Evolutionary conservation across 2,329 filamentous ascomycete species (phyloP), one percentile per base, ranked within the genome.

Genomic region (Colletotrichum aenigma): DNA sequence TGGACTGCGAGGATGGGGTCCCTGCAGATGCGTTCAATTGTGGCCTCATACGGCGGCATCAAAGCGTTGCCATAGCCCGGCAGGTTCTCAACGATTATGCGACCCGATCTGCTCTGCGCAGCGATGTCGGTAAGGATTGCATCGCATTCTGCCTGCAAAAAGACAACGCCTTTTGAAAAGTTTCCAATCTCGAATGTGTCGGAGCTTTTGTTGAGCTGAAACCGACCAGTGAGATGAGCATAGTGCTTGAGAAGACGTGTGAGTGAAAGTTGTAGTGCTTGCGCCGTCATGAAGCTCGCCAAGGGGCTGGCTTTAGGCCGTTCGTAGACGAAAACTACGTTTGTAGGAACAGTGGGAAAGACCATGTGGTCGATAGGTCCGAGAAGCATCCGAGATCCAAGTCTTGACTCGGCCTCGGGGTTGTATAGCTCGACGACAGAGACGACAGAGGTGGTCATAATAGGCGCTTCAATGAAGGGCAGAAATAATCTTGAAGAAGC

Each of bases 401-500:
- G 18, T 43, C 0, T n/a, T 43, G 1, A n/a, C 38, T 43, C 18
- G 8, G 38, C 8, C 38, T 43, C 38, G 38, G 38, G 38, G 4
- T n/a, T 43, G 38, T n/a, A 43, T 9, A 43, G 38, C 38, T 43
- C 18, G 1, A 10, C 8, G 16, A n/a, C 16, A n/a, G 38, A 43
- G 2, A 43, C 38, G 7, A 43, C 18, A 0, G 38, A n/a, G 15
- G 0, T 43, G 38, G 4, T 43, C 38, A 43, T 43, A 8, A 5
- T 3, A 4, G 38, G 38, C 38, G 18, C 7, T 18, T 10, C 7
- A 4, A 10, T n/a, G 0, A 43, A 43, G 38, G 18, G 18, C 38
- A 43, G 38, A 3, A 10, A 10, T 0, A 2, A 10, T 10, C 0
- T n/a, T 43, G 1, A 2, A 43, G 38, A 18, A 43, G 3, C 2